Evolutionary conservation across 768 basidiomycete genomes (phyloP), one percentile per base, ranked within the genome.

Genomic region (Gymnopilus dilepis): DNA sequence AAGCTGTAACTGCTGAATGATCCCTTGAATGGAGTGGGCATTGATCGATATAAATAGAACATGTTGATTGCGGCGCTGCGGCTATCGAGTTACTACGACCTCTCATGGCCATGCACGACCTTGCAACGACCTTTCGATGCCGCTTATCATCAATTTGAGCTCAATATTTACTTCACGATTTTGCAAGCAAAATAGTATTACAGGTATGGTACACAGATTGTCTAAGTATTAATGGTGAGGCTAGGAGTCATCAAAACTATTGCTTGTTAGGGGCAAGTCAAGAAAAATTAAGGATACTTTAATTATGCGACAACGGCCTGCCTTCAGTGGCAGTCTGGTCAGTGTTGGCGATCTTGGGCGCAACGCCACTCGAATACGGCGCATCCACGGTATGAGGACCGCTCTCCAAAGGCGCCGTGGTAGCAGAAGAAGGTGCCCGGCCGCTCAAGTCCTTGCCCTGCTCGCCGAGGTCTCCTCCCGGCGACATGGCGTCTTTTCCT

Each of bases 401-500:
- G 40, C 74, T 80, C 71, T 83, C 78, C 19, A 82, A 66, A 0
- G 78, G 77, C 9, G 79, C 77, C 22, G 71, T 79, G 2, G 74
- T 77, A 1, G 80, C 56, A 17, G 60, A 47, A 33, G 48, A 38
- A 19, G 43, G 43, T 13, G n/a, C 43, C 24, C 56, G 40, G 47
- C 33, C 28, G 37, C 53, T 57, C 59, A 48, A 34, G 24, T 58
- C 57, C 51, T 31, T 48, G 67, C 38, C 15, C 56, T 60, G 50
- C 34, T 43, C 61, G 37, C 31, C 43, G n/a, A 34, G 34, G 47
- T 11, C 57, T 5, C 28, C 30, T 24, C 40, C 47, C 19, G 26
- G 26, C 13, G 15, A n/a, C 30, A 17, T n/a, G 31, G 28, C 28
- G 12, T 60, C 50, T 37, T 41, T 53, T 52, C 66, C 56, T 52